These are phyloP conservation scores for Populus euphratica DNA, from an alignment of 345 rosid genomes.

Conservation along the genomic window DNA sequence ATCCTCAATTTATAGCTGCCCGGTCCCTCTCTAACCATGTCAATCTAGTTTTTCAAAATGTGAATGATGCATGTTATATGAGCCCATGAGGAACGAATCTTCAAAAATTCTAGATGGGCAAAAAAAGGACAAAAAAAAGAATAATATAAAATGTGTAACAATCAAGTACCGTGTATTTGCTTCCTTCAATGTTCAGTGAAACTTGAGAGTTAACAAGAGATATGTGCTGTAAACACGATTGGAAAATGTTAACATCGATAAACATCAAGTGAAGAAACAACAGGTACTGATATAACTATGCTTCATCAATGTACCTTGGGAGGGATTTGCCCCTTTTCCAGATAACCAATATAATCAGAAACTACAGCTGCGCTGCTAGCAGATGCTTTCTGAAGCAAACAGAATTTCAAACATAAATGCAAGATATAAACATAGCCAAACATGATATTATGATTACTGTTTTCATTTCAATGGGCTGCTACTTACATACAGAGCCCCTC, in stretches of 20 bases:
- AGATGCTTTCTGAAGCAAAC: slow-evolving; percentile 77
- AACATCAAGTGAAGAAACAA: slow-evolving; percentile 7
- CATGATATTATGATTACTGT: background rate
- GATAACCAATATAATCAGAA: slow-evolving; percentile 95
- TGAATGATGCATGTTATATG: slow-evolving; percentile 6
- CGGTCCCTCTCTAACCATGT: slow-evolving; percentile 89
- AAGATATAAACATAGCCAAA: background rate
- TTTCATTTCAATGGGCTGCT: slow-evolving; percentile 11
- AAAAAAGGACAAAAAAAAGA: background rate
- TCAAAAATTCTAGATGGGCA: background rate
- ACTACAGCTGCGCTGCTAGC: slow-evolving; percentile 94
- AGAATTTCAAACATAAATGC: slow-evolving; percentile 9
- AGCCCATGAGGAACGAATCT: slow-evolving; percentile 7
- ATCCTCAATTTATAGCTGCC: slow-evolving; percentile 87
- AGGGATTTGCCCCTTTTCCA: slow-evolving; percentile 99
- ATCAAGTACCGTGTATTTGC: slow-evolving; percentile 76
- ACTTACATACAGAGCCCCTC: slow-evolving; percentile 95
- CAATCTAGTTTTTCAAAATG: slow-evolving; percentile 50
- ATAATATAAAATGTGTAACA: background rate
- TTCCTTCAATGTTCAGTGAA: slow-evolving; percentile 97
- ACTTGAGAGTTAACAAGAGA: slow-evolving; percentile 96
- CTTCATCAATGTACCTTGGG: slow-evolving; percentile 64
- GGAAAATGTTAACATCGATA: slow-evolving; percentile 18
- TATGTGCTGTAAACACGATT: slow-evolving; percentile 66
- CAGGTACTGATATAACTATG: background rate